phyloP scores from a whole-genome alignment of 805 yeast species.

The Teunomyces atbi region DNA sequence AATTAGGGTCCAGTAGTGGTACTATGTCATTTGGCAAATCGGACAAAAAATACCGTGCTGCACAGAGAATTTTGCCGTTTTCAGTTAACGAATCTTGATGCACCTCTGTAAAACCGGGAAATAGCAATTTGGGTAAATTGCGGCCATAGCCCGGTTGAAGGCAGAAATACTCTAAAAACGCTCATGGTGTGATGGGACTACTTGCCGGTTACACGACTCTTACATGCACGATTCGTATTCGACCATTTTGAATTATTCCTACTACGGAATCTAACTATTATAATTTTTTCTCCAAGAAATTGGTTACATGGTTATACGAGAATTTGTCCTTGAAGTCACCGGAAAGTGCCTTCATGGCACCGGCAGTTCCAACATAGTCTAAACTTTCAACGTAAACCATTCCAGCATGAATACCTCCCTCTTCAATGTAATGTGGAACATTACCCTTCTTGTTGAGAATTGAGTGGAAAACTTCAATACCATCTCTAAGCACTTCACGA shows the following conservation, averaged over 20 bases:
- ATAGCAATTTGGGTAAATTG: background rate
- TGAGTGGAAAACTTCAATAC: constrained; percentile 25
- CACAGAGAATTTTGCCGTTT: background rate
- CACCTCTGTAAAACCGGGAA: constrained; percentile 1
- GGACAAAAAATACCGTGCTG: constrained; percentile 1
- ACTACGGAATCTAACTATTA: background rate
- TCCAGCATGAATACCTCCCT: constrained; percentile 37
- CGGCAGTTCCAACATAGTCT: constrained; percentile 24
- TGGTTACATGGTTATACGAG: constrained; percentile 13
- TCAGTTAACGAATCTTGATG: background rate
- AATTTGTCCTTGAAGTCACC: constrained; percentile 26
- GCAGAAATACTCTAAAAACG: background rate
- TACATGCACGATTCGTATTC: background rate
- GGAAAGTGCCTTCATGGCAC: constrained; percentile 19
- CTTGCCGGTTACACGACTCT: background rate
- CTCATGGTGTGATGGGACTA: background rate
- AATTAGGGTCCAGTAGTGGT: no score
- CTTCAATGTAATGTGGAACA: constrained; percentile 21
- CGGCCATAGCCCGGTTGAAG: background rate
- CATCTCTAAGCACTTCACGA: constrained; percentile 31
- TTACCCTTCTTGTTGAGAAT: constrained; percentile 18
- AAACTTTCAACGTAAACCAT: constrained; percentile 33
- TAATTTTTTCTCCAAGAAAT: constrained; percentile 14
- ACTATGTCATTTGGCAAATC: background rate
- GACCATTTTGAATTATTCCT: background rate